These are phyloP conservation scores for Podospora australis DNA, from an alignment of 495 filamentous ascomycete genomes.

Conservation along the genomic window DNA sequence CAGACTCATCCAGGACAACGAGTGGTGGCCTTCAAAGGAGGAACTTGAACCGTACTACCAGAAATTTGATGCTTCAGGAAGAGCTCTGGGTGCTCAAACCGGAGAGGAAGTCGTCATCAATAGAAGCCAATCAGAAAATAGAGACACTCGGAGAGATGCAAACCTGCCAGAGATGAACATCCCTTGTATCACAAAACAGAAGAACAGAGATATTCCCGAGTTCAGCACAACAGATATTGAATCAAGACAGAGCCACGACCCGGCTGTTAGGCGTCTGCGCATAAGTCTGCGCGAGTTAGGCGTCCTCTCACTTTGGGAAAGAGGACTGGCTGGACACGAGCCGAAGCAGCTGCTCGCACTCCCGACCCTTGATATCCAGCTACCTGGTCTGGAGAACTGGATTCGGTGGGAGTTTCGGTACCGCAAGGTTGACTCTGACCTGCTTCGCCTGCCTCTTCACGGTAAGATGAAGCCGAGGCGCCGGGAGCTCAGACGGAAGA, in stretches of 20 bases:
- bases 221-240: background rate
- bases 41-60: background rate
- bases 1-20: slow-evolving; percentile 6
- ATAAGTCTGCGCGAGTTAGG: too few species aligned
- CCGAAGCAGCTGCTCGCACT: slow-evolving; percentile 39
- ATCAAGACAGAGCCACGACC: background rate
- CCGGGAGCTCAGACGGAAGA: background rate
- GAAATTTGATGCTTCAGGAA: background rate
- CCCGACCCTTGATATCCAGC: slow-evolving; percentile 41
- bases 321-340: background rate
- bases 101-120: background rate
- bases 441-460: slow-evolving; percentile 15
- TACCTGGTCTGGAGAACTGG: slow-evolving; percentile 29
- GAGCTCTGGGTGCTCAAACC: background rate
- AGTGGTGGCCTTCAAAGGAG: slow-evolving; percentile 18
- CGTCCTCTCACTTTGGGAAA: slow-evolving; percentile 4
- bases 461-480: background rate
- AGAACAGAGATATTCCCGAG: too few species aligned
- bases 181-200: too few species aligned
- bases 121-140: too few species aligned
- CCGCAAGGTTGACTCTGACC: slow-evolving; percentile 33
- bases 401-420: slow-evolving; percentile 43
- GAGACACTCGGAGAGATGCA: too few species aligned
- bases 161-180: too few species aligned
- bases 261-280: background rate